These are phyloP conservation scores for Allantophomopsis cytisporea DNA, from an alignment of 2,329 filamentous ascomycete genomes.

Conservation along the genomic window DNA sequence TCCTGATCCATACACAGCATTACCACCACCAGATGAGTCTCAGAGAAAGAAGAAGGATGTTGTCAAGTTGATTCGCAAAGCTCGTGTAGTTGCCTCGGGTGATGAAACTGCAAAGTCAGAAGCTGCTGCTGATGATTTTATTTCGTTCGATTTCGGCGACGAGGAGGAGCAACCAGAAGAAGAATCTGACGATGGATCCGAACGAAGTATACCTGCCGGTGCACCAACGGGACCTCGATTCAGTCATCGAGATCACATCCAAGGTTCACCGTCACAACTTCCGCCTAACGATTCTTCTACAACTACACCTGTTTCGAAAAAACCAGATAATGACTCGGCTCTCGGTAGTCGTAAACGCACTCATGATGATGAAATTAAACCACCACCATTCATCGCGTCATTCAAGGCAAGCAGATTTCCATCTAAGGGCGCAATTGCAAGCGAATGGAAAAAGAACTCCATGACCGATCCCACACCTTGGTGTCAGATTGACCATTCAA, in stretches of 20 bases:
- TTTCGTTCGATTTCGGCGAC: slow-evolving; percentile 64
- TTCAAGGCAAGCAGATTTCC: slow-evolving; percentile 2
- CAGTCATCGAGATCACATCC: slow-evolving; percentile 4
- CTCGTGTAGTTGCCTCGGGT: slow-evolving; percentile 47
- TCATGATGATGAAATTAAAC: slow-evolving; percentile 45
- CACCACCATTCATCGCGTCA: slow-evolving; percentile 11
- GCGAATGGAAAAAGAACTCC: slow-evolving; percentile 23
- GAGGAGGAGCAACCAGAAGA: slow-evolving; percentile 28
- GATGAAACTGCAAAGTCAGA: slow-evolving; percentile 33
- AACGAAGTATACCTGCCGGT: slow-evolving; percentile 6
- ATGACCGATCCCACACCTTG: slow-evolving; percentile 44
- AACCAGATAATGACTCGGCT: slow-evolving; percentile 21
- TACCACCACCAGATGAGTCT: slow-evolving; percentile 66
- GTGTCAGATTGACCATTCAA: slow-evolving; percentile 39
- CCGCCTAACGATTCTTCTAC: neutral
- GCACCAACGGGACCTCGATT: slow-evolving; percentile 13
- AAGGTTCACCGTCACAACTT: neutral
- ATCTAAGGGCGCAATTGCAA: slow-evolving; percentile 18
- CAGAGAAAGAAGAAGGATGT: slow-evolving; percentile 71
- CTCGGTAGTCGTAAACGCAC: slow-evolving; percentile 64
- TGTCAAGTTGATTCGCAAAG: slow-evolving; percentile 83
- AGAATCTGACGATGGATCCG: slow-evolving; percentile 10
- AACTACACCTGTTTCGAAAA: too few species aligned
- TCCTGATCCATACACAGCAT: slow-evolving; percentile 80
- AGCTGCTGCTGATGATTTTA: slow-evolving; percentile 66